Conservation (phyloP, 2,329 filamentous ascomycete species). For the Fusarium albidum region DNA sequence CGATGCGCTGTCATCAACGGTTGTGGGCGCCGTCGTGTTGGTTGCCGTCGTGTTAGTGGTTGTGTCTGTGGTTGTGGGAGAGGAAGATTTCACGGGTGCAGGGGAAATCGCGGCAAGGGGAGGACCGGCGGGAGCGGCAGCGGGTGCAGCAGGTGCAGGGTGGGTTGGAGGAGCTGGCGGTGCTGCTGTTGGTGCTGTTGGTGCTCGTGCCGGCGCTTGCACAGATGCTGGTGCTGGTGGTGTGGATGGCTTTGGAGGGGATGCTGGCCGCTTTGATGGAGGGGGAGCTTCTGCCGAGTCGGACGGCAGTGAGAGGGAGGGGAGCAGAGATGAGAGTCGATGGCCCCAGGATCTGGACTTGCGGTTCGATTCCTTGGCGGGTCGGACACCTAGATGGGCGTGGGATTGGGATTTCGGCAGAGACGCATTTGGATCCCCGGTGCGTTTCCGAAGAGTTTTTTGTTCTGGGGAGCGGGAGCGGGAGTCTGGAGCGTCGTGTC, state of each 20-base stretch:
- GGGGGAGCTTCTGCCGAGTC: slow-evolving; percentile 38
- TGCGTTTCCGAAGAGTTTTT: slow-evolving; percentile 30
- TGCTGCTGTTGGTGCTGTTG: slow-evolving; percentile 13
- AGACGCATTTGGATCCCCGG: slow-evolving; percentile 18
- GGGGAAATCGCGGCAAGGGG: slow-evolving; percentile 19
- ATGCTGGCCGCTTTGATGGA: slow-evolving; percentile 29
- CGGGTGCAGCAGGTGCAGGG: slow-evolving; percentile 21
- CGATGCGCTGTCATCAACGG: slow-evolving; percentile 36
- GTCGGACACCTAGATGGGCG: slow-evolving; percentile 19
- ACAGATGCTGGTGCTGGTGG: slow-evolving; percentile 1
- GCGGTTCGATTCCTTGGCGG: slow-evolving; percentile 31
- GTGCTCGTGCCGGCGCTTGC: too few relatives aligned
- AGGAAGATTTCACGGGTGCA: slow-evolving; percentile 38
- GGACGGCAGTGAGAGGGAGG: slow-evolving; percentile 48
- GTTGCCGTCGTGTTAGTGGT: slow-evolving; percentile 30
- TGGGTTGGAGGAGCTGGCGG: slow-evolving; percentile 18
- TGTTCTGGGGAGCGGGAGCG: slow-evolving; percentile 29
- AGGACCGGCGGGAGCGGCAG: slow-evolving; percentile 25
- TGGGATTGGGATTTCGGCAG: slow-evolving; percentile 31
- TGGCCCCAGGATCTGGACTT: slow-evolving; percentile 48
- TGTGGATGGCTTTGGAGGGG: slow-evolving; percentile 32
- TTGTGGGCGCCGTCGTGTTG: slow-evolving; percentile 28
- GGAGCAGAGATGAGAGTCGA: slow-evolving; percentile 48
- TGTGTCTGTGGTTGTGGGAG: slow-evolving; percentile 35
- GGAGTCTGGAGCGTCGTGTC: slow-evolving; percentile 21